These are phyloP conservation scores for Poa pratensis DNA, from an alignment of 176 grass and related monocot genomes.

Conservation along the genomic window DNA sequence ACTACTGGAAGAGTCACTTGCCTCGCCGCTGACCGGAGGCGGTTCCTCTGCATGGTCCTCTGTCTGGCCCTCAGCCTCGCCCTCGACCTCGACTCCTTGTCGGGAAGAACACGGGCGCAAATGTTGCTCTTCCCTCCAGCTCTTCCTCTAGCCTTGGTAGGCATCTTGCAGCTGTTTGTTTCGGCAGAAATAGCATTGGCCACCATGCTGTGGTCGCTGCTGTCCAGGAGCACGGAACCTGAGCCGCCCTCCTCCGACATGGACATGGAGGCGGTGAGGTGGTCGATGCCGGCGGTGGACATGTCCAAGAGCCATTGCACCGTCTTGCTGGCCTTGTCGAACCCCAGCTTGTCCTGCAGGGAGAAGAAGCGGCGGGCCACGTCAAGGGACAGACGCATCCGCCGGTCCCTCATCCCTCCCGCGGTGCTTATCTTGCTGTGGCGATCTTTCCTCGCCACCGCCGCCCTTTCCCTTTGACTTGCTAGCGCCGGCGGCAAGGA, in stretches of 20 bases:
- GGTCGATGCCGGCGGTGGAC: constrained; percentile 45
- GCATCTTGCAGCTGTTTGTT: constrained; percentile 21
- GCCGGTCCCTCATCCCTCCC: constrained; percentile 42
- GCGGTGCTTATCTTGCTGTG: constrained; percentile 59
- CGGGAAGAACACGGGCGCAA: constrained; percentile 35
- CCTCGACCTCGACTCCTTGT: constrained; percentile 54
- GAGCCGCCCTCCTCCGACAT: constrained; percentile 45
- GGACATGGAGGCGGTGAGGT: constrained; percentile 36
- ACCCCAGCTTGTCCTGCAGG: constrained; percentile 58
- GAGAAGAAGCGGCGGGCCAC: constrained; percentile 50
- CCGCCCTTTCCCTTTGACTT: background rate
- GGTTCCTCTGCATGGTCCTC: constrained; percentile 61
- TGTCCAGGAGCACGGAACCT: constrained; percentile 32
- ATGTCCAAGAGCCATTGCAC: constrained; percentile 51
- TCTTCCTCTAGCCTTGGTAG: constrained; percentile 32
- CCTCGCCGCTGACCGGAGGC: background rate
- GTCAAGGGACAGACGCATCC: constrained; percentile 53
- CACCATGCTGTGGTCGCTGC: constrained; percentile 2
- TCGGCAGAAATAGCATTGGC: background rate
- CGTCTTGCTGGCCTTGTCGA: constrained; percentile 66
- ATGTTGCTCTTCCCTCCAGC: constrained; percentile 27
- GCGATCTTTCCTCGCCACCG: constrained; percentile 21
- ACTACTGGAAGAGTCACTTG: background rate
- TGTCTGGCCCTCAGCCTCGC: constrained; percentile 65
- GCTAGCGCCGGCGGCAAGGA: too few species aligned